phyloP scores from a whole-genome alignment of 148 eudicot species.

The Polygonum maritimum region DNA sequence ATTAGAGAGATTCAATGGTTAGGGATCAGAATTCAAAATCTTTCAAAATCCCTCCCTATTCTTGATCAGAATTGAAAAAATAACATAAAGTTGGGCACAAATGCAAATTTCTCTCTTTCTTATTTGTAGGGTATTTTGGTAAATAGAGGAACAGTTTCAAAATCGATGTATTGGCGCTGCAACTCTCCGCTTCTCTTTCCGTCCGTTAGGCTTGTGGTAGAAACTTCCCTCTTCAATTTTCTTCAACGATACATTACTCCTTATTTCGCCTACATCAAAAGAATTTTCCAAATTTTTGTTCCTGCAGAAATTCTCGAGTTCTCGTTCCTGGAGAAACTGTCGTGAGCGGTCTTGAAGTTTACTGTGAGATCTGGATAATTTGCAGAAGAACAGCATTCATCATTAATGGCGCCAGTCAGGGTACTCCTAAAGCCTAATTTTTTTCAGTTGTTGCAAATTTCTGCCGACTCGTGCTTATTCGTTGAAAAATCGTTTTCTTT shows the following conservation, averaged over 20 bases:
- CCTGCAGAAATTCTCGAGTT: background rate
- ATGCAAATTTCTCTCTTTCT: background rate
- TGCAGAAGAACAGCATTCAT: background rate
- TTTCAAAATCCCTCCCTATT: too few relatives aligned
- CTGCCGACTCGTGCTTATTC: background rate
- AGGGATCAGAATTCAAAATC: too few relatives aligned
- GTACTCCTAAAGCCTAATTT: constrained; percentile 2
- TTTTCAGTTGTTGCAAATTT: background rate
- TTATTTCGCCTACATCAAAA: background rate
- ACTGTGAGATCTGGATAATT: background rate
- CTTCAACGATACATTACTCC: background rate
- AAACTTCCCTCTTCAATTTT: background rate
- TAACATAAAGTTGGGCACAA: background rate
- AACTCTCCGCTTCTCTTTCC: background rate
- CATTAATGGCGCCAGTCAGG: background rate
- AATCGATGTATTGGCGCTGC: background rate
- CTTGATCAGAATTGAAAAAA: too few relatives aligned
- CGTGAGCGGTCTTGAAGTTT: background rate
- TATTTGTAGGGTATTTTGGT: background rate
- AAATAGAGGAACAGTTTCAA: background rate
- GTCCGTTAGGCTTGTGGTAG: background rate
- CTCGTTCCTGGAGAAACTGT: background rate
- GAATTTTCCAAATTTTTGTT: background rate
- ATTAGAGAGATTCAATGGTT: too few relatives aligned
- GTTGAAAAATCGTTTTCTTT: background rate